Evolutionary conservation across 352 stramenopile species (phyloP).

Genomic region (Pythium grandisporangium): DNA sequence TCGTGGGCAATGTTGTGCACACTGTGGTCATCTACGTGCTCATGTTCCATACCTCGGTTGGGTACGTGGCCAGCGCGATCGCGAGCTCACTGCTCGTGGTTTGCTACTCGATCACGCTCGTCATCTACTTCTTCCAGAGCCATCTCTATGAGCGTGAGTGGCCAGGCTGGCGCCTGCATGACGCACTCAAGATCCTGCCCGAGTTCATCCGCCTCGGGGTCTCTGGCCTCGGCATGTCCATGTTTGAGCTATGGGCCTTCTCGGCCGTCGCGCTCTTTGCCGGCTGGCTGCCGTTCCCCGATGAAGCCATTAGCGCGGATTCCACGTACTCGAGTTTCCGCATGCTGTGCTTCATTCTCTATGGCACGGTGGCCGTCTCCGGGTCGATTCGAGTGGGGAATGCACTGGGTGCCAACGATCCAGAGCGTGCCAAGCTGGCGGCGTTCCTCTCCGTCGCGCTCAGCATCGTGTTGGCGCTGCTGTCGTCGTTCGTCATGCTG

Average conservation of each 20-base stretch:
- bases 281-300: constrained; percentile 61
- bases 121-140: constrained; percentile 55
- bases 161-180: constrained; percentile 59
- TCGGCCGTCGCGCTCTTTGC: constrained; percentile 62
- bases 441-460: constrained; percentile 47
- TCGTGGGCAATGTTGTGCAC: constrained; percentile 78
- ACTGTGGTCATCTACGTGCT: constrained; percentile 74
- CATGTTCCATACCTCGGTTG: constrained; percentile 71
- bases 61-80: constrained; percentile 72
- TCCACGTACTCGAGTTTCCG: constrained; percentile 73
- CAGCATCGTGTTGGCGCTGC: constrained; percentile 25
- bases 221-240: constrained; percentile 75
- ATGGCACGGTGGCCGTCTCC: constrained; percentile 51
- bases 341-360: constrained; percentile 60
- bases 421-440: constrained; percentile 55
- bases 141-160: constrained; percentile 62
- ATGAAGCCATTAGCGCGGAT: constrained; percentile 79
- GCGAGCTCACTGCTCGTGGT: constrained; percentile 42
- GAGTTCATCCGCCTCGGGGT: constrained; percentile 75
- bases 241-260: constrained; percentile 85
- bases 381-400: constrained; percentile 81
- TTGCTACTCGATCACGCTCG: constrained; percentile 55
- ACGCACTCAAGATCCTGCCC: constrained; percentile 50
- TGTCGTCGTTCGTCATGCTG: constrained; percentile 53
- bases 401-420: constrained; percentile 74